Conservation (phyloP, 208 protist genomes). For the Kentomonas sorsogonicus region DNA sequence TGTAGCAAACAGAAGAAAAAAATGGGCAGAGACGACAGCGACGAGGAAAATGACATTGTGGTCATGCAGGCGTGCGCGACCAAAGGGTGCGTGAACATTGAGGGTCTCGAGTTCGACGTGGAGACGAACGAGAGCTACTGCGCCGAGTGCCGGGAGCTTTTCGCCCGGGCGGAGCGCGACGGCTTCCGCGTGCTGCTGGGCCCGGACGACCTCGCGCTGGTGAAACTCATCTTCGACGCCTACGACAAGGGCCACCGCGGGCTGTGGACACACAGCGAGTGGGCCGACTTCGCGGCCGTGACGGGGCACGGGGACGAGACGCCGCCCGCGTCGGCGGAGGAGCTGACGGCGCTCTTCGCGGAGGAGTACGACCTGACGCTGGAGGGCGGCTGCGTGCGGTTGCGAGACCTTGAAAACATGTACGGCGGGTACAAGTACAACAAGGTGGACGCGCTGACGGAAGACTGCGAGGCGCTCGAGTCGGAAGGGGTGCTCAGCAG, state of each 20-base stretch:
- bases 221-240: constrained; percentile 55
- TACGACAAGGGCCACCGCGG: constrained; percentile 44
- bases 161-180: constrained; percentile 48
- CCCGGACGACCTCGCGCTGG: constrained; percentile 43
- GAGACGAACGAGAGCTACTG: constrained; percentile 73
- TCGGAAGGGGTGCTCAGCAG: constrained; percentile 47
- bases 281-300: constrained; percentile 41
- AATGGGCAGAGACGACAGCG: constrained; percentile 16
- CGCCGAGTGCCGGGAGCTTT: constrained; percentile 53
- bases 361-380: constrained; percentile 72
- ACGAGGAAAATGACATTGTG: constrained; percentile 78
- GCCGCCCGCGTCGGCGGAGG: constrained; percentile 23
- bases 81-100: constrained; percentile 62
- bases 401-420: constrained; percentile 69
- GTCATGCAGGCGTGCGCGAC: constrained; percentile 74
- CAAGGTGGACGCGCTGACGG: constrained; percentile 58
- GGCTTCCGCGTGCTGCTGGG: constrained; percentile 68
- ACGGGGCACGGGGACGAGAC: constrained; percentile 33
- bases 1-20: not conserved
- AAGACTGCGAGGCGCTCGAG: constrained; percentile 63
- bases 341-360: constrained; percentile 45
- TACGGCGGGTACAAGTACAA: constrained; percentile 82
- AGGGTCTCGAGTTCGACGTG: constrained; percentile 69
- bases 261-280: constrained; percentile 65
- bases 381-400: constrained; percentile 29